A percentile compares a stretch with the other conserved stretches of the same genome.
Conservation (phyloP, 768 basidiomycete species). For the Agrocybe chaxingu region DNA sequence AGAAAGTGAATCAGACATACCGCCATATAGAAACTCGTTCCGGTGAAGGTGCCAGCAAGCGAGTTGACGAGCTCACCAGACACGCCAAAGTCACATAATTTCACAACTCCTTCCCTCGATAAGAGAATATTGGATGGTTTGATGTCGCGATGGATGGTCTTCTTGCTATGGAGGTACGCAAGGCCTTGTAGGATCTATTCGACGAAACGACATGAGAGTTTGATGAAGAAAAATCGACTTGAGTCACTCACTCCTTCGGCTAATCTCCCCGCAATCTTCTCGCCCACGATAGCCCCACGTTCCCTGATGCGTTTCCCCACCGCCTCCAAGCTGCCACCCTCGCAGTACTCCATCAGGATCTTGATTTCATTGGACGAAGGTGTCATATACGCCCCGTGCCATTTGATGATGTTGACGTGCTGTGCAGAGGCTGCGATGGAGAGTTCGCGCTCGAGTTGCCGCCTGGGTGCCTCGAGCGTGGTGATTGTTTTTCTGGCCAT, state of each 20-base stretch:
- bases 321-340: conserved; percentile 87
- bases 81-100: conserved; percentile 95
- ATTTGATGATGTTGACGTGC: conserved; percentile 85
- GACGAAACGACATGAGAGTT: conserved; percentile 11
- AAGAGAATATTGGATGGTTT: conserved; percentile 93
- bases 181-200: conserved; percentile 85
- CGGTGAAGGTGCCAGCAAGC: conserved; percentile 93
- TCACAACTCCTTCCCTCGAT: conserved; percentile 85
- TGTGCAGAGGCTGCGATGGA: conserved; percentile 82
- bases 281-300: conserved; percentile 74
- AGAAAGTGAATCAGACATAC: conserved; percentile 47
- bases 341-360: conserved; percentile 89
- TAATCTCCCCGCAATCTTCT: conserved; percentile 86
- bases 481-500: conserved; percentile 96
- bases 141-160: conserved; percentile 95
- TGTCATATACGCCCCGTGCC: conserved; percentile 90
- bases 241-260: conserved; percentile 77
- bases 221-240: conserved; percentile 1
- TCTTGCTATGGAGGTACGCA: conserved; percentile 84
- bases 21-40: conserved; percentile 98
- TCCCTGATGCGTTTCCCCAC: conserved; percentile 84
- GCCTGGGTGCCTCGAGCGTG: conserved; percentile 84
- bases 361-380: conserved; percentile 90
- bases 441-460: conserved; percentile 90
- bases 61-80: conserved; percentile 93